Conservation (phyloP, 1,284 basidiomycete genomes). For the Leccinum pachyderme region DNA sequence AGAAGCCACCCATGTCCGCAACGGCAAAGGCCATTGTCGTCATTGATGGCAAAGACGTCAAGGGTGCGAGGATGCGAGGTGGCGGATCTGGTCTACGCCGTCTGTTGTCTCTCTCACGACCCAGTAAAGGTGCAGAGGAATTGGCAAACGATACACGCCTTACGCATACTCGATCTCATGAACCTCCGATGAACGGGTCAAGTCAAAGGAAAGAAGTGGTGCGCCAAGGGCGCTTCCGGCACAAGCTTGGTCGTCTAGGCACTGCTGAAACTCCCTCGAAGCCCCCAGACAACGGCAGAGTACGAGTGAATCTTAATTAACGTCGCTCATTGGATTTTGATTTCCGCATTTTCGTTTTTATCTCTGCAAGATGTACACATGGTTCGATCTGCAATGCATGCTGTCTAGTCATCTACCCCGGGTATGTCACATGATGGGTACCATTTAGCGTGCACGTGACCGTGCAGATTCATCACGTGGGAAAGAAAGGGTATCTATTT, state of each 20-base stretch:
- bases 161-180: conserved; percentile 28
- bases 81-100: conserved; percentile 34
- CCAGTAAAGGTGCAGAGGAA: conserved; percentile 33
- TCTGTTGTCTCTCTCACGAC: conserved; percentile 33
- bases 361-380: conserved; percentile 30
- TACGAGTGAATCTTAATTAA: conserved; percentile 37
- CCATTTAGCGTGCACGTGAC: conserved; percentile 22
- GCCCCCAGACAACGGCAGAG: conserved; percentile 36
- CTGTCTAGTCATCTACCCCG: conserved; percentile 13
- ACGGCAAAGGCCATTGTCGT: conserved; percentile 60
- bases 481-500: conserved; percentile 7
- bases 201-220: conserved; percentile 22
- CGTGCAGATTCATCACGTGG: conserved; percentile 26
- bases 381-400: conserved; percentile 27
- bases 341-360: conserved; percentile 16
- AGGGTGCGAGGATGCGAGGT: conserved; percentile 33
- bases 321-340: conserved; percentile 22
- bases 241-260: conserved; percentile 29
- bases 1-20: conserved; percentile 38
- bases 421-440: neutral
- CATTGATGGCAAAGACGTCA: conserved; percentile 54
- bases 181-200: conserved; percentile 19
- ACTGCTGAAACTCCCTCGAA: conserved; percentile 29
- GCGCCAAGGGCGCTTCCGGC: conserved; percentile 32
- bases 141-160: conserved; percentile 26